phyloP scores from a whole-genome alignment of 169 alveolate species.

The Theileria annulata region DNA sequence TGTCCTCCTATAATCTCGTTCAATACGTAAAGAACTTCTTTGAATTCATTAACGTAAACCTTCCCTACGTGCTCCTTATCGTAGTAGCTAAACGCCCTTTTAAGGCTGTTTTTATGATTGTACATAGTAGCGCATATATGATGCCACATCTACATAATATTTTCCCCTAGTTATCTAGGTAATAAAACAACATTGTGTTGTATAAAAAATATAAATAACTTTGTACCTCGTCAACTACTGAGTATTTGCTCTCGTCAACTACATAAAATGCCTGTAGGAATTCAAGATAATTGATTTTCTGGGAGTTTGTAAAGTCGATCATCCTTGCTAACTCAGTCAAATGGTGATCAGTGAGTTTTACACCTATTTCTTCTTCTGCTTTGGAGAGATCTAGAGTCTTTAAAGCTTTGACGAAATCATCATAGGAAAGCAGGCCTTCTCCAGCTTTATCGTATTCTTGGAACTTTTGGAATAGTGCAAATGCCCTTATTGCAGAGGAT shows the following conservation, averaged over 20 bases:
- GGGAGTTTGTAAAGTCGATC: constrained; percentile 78
- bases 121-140: constrained; percentile 64
- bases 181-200: neutral
- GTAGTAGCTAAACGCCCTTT: constrained; percentile 58
- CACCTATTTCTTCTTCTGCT: constrained; percentile 78
- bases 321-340: constrained; percentile 79
- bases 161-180: neutral
- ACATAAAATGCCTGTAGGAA: constrained; percentile 85
- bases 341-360: constrained; percentile 76
- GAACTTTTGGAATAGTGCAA: constrained; percentile 84
- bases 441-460: constrained; percentile 78
- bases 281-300: constrained; percentile 81
- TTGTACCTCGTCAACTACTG: constrained; percentile 82
- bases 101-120: constrained; percentile 60
- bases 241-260: constrained; percentile 80
- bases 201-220: neutral
- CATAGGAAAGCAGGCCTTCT: constrained; percentile 77
- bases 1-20: constrained; percentile 45
- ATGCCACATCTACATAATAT: constrained; percentile 53
- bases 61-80: constrained; percentile 53
- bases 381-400: constrained; percentile 76
- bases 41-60: constrained; percentile 62
- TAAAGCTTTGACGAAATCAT: constrained; percentile 81
- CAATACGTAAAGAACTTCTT: constrained; percentile 62
- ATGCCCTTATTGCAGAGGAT: constrained; percentile 83